Conservation (phyloP, 2,329 filamentous ascomycete species). For the Colletotrichum gloeosporioides region DNA sequence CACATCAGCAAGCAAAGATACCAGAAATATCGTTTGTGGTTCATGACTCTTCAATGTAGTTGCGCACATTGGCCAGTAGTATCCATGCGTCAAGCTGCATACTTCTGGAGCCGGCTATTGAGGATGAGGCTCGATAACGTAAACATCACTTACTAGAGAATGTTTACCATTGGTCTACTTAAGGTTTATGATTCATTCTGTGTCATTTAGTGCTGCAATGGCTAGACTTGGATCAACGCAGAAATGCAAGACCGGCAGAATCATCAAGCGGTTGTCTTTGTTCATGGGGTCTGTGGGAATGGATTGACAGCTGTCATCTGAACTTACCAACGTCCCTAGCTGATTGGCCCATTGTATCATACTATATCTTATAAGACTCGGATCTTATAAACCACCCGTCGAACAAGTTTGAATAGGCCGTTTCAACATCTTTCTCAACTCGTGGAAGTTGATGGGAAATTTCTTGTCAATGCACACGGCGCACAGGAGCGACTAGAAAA, state of each 20-base stretch:
- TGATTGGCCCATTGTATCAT: not conserved
- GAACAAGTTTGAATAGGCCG: not conserved
- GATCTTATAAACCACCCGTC: not conserved
- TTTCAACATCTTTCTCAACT: rapidly evolving
- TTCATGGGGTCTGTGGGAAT: not conserved
- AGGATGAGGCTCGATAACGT: too few species aligned
- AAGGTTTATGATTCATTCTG: not conserved
- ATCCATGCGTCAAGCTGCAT: not conserved
- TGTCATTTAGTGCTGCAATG: rapidly evolving
- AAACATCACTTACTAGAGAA: rapidly evolving
- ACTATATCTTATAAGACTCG: rapidly evolving
- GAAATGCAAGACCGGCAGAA: not conserved
- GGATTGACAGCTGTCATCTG: not conserved
- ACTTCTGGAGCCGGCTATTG: not conserved
- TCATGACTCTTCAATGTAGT: not conserved
- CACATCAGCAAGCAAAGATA: not conserved
- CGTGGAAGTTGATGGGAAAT: not conserved
- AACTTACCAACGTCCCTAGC: not conserved
- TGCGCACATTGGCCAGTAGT: not conserved
- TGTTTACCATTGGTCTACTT: too few species aligned
- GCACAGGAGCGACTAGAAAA: not conserved
- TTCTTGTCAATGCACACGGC: not conserved
- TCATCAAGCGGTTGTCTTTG: too few species aligned
- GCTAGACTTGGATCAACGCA: rapidly evolving
- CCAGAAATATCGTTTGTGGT: not conserved